Base-by-base conservation (phyloP, 257 asterid genomes). In the Verbascum thapsus region DNA sequence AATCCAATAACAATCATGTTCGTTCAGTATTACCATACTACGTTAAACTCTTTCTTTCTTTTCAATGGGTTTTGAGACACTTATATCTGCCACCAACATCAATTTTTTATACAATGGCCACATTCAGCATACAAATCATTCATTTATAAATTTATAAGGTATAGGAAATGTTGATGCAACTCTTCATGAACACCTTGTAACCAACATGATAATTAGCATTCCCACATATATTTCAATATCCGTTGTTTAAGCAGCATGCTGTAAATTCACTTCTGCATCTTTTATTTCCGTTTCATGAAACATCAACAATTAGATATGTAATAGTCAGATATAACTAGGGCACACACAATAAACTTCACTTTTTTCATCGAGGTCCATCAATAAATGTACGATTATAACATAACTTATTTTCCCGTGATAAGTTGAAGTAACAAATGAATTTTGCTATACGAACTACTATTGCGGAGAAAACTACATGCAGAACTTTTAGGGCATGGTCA, bases 261-360 rank as follows among this genome's bases (percentile, higher is more conserved):
- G 55, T 44, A 54, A 54, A 54, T 42, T 54, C 54, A 44, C 11
- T 54, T 42, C 32, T 26, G 17, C 13, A 11, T 13, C 38, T 34
- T 16, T 43, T 30, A 54, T 54, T 38, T 44, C 53, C 41, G 48
- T 53, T 55, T 12, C 10, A 30, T 9, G 10, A 54, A 54, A 35
- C 48, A 12, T 7, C 45, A 43, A 54, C 3, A 62, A 61, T 17
- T 47, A 53, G 35, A 43, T 54, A 19, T 19, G 20, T 44, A n/a
- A n/a, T n/a, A n/a, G n/a, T 16, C 20, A 16, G 37, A 66, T 32
- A 49, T 30, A 44, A 34, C 11, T 54, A 56, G 8, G 17, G 6
- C 17, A 56, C 18, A 45, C 51, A 44, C n/a, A 8, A 32, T 8
- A 53, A 32, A 47, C 16, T 19, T 19, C 59, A 32, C 18, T 56